phyloP scores from a whole-genome alignment of 2,329 filamentous ascomycete species.

The Fusarium sp. region DNA sequence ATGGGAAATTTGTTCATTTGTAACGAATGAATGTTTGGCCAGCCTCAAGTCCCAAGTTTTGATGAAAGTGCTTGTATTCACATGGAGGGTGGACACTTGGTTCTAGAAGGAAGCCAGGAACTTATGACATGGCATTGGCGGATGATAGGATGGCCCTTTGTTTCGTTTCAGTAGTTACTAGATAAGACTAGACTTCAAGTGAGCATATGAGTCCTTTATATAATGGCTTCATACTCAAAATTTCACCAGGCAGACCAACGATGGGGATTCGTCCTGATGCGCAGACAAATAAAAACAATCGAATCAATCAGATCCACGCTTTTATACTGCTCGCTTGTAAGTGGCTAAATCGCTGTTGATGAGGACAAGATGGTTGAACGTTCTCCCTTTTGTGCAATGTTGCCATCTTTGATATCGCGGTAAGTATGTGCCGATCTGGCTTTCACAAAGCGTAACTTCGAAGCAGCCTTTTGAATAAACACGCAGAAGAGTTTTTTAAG shows the following conservation, averaged over 20 bases:
- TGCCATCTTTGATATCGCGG: neutral
- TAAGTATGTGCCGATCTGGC: neutral
- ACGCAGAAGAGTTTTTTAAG: neutral
- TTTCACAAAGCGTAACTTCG: neutral
- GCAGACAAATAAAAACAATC: neutral
- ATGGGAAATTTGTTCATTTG: neutral
- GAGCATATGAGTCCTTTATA: neutral
- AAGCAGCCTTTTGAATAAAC: neutral
- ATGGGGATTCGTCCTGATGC: neutral
- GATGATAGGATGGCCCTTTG: neutral
- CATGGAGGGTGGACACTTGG: neutral
- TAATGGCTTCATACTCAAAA: neutral
- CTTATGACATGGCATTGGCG: neutral
- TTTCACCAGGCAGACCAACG: neutral
- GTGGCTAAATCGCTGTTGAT: neutral
- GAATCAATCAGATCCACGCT: neutral
- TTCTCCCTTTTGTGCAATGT: neutral
- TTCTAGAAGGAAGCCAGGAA: neutral
- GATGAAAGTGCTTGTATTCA: neutral
- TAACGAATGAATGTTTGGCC: neutral
- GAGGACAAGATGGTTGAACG: neutral
- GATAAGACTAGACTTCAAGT: neutral
- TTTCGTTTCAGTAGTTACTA: neutral
- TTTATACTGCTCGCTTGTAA: no score
- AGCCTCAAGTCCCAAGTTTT: neutral